Evolutionary conservation across 2,329 filamentous ascomycete species (phyloP).

Genomic region (Aspergillus ochraceus): DNA sequence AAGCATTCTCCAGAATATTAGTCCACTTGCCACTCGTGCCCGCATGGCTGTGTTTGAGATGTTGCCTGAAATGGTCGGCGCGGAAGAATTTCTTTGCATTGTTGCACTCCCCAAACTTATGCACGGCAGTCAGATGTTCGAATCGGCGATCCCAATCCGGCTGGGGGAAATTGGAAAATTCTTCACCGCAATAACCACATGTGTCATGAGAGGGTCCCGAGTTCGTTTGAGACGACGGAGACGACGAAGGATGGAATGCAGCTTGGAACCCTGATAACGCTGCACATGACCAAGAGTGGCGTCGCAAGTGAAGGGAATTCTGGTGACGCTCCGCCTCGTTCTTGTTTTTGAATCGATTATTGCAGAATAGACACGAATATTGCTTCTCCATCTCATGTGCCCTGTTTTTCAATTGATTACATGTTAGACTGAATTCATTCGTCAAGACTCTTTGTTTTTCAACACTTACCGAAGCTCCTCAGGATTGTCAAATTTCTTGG

Average conservation of each 20-base stretch:
- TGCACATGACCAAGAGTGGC: constrained; percentile 96
- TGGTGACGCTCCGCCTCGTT: constrained; percentile 96
- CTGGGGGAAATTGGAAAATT: constrained; percentile 73
- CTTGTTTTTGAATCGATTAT: constrained; percentile 97
- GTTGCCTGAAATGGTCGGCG: constrained; percentile 96
- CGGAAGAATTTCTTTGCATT: constrained; percentile 97
- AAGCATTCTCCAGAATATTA: constrained; percentile 94
- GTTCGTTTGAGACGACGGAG: constrained; percentile 35
- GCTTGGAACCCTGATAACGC: constrained; percentile 73
- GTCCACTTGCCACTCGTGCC: constrained; percentile 98
- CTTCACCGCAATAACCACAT: constrained; percentile 94
- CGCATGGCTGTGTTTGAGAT: constrained; percentile 95
- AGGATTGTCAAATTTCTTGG: constrained; percentile 85
- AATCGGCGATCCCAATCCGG: constrained; percentile 86
- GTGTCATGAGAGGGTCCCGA: constrained; percentile 58
- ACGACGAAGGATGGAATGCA: constrained; percentile 80
- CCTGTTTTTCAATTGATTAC: constrained; percentile 50
- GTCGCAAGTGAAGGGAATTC: constrained; percentile 87
- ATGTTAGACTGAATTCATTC: background rate
- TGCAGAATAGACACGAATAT: constrained; percentile 89
- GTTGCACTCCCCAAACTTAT: constrained; percentile 98
- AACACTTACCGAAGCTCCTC: constrained; percentile 76
- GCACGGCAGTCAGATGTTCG: constrained; percentile 82
- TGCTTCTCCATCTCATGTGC: constrained; percentile 93
- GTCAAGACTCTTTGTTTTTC: background rate